Evolutionary conservation across 306 rosid genomes (phyloP), one percentile per base, ranked within the genome.

Genomic region (Psophocarpus tetragonolobus): DNA sequence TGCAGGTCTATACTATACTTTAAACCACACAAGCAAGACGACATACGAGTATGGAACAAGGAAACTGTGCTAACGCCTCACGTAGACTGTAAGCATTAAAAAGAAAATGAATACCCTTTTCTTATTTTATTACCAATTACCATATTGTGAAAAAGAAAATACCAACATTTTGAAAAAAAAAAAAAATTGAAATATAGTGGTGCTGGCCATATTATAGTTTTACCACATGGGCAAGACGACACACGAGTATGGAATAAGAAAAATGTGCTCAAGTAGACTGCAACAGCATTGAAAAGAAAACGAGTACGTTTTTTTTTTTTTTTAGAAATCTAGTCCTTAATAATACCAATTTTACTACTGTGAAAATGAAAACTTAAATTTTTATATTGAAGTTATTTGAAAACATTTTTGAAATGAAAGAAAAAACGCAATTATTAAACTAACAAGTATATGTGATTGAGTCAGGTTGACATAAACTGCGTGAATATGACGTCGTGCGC

Each of bases 221-320:
- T 33, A 8, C 56, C 65, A 50, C 63, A 26, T 4, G 4, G 29
- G 36, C 78, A 71, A 75, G 61, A 75, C 72, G 30, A 45, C 60
- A 27, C 29, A 9, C 38, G 14, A 76, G 62, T 45, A 78, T 58
- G 36, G 71, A 61, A 58, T 27, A 48, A 78, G 62, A 69, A 57
- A 56, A 78, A 30, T 78, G 48, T 68, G 56, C 74, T 67, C 70
- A 44, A 53, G 53, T 79, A 60, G 64, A 70, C 76, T 69, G 36
- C 62, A 78, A 51, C 14, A 67, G 82, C 51, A 67, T 39, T 32
- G 1, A 62, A 12, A 47, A 61, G 5, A 50, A 60, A 71, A 32
- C 61, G 33, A 33, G 66, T n/a, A 24, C 17, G 23, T 7, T 76
- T 50, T 32, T 33, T 60, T 42, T 2, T 20, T 47, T 65, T 64